phyloP scores from a whole-genome alignment of 108 stramenopile species.

The Chaetoceros tenuissimus region DNA sequence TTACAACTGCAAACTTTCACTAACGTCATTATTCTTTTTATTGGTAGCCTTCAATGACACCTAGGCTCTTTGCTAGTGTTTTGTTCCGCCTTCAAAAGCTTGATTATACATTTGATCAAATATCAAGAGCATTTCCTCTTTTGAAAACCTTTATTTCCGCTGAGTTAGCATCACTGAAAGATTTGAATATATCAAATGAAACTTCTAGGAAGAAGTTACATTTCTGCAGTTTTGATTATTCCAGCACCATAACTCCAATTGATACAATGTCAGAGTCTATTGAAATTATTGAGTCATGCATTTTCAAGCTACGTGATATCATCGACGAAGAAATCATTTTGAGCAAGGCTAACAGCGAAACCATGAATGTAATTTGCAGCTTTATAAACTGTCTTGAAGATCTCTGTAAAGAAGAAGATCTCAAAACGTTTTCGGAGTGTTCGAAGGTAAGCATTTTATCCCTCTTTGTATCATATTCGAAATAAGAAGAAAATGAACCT shows the following conservation, averaged over 20 bases:
- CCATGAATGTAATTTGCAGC: neutral
- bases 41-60: too few species aligned
- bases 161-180: neutral
- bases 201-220: constrained; percentile 1
- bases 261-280: constrained; percentile 8
- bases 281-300: neutral
- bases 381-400: neutral
- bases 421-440: neutral
- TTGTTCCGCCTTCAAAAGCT: too few species aligned
- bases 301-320: neutral
- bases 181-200: neutral
- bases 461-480: too few species aligned
- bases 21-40: too few species aligned
- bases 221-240: constrained; percentile 7
- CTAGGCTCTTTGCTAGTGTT: too few species aligned
- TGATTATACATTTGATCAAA: too few species aligned
- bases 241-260: constrained; percentile 8
- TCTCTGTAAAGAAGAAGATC: neutral
- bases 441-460: neutral
- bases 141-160: neutral
- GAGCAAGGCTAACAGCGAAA: neutral
- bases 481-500: too few species aligned
- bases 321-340: constrained; percentile 1
- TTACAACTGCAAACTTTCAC: too few species aligned
- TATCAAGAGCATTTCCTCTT: too few species aligned